Evolutionary conservation across 768 basidiomycete genomes (phyloP).

Genomic region (Xerocomus spinulosus): DNA sequence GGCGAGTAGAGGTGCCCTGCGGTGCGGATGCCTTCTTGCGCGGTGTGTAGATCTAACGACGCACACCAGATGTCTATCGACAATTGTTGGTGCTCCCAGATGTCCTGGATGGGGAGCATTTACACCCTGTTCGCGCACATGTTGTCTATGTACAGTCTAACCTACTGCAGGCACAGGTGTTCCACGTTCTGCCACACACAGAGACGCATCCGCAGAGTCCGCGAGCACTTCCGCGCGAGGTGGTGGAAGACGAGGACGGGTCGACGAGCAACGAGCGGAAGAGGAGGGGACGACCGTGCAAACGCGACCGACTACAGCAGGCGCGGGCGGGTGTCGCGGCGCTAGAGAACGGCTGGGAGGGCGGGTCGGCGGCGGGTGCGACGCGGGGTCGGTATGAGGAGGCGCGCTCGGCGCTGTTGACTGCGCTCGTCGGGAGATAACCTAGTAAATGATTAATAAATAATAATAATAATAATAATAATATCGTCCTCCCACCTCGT

Average conservation of each 20-base stretch:
- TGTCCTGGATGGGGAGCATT: slow-evolving; percentile 35
- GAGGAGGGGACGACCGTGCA: slow-evolving; percentile 63
- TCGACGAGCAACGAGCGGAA: slow-evolving; percentile 32
- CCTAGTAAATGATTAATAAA: no score
- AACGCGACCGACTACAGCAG: slow-evolving; percentile 53
- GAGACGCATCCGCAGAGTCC: slow-evolving; percentile 52
- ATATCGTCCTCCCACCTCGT: neutral
- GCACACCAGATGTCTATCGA: slow-evolving; percentile 49
- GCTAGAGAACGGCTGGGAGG: slow-evolving; percentile 44
- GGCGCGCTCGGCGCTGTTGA: slow-evolving; percentile 40
- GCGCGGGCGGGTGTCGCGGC: slow-evolving; percentile 45
- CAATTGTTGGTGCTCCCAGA: slow-evolving; percentile 48
- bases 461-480: neutral
- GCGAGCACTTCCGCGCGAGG: slow-evolving; percentile 63
- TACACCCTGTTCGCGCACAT: slow-evolving; percentile 47
- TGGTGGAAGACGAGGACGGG: slow-evolving; percentile 36
- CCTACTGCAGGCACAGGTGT: slow-evolving; percentile 46
- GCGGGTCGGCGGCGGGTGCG: slow-evolving; percentile 8
- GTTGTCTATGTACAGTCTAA: slow-evolving; percentile 45
- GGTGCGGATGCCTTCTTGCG: slow-evolving; percentile 34
- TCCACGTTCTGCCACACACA: slow-evolving; percentile 58
- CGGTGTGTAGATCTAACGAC: slow-evolving; percentile 2
- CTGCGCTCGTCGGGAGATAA: slow-evolving; percentile 29
- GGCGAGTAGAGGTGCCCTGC: slow-evolving; percentile 56
- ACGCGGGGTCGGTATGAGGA: slow-evolving; percentile 40